Evolutionary conservation across 1,284 basidiomycete species (phyloP).

Genomic region (Mrakiaceae sp.): DNA sequence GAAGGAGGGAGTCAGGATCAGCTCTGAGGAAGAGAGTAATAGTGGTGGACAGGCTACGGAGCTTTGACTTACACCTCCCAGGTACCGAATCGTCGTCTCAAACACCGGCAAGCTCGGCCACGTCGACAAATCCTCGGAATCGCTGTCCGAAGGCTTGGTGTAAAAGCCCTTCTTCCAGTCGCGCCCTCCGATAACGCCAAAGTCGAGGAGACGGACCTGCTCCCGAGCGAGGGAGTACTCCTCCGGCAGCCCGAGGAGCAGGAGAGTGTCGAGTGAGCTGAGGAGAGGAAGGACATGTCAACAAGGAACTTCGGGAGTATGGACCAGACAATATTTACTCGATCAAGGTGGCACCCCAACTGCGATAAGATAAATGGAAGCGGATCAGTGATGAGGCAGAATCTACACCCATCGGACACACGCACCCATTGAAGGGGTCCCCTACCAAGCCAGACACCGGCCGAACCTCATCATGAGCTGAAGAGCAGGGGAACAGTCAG

Average conservation of each 20-base stretch:
- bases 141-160: neutral
- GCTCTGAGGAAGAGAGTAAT: neutral
- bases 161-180: too few relatives aligned
- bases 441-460: slow-evolving; percentile 24
- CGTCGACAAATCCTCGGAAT: slow-evolving; percentile 19
- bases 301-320: neutral
- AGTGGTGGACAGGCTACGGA: too few relatives aligned
- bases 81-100: slow-evolving; percentile 63
- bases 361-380: too few relatives aligned
- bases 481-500: too few relatives aligned
- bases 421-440: slow-evolving; percentile 32
- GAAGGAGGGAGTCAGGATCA: neutral
- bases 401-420: slow-evolving; percentile 7
- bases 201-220: slow-evolving; percentile 55
- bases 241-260: slow-evolving; percentile 68
- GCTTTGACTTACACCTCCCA: slow-evolving; percentile 41
- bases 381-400: too few relatives aligned
- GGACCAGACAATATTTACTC: neutral
- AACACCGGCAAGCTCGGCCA: slow-evolving; percentile 42
- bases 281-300: neutral
- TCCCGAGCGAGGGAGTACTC: slow-evolving; percentile 63
- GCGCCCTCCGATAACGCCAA: slow-evolving; percentile 36
- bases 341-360: slow-evolving; percentile 9
- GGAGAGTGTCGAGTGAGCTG: slow-evolving; percentile 67
- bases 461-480: slow-evolving; percentile 34